Conservation (phyloP, 176 grass and related monocot species). For the Rhynchospora breviuscula region DNA sequence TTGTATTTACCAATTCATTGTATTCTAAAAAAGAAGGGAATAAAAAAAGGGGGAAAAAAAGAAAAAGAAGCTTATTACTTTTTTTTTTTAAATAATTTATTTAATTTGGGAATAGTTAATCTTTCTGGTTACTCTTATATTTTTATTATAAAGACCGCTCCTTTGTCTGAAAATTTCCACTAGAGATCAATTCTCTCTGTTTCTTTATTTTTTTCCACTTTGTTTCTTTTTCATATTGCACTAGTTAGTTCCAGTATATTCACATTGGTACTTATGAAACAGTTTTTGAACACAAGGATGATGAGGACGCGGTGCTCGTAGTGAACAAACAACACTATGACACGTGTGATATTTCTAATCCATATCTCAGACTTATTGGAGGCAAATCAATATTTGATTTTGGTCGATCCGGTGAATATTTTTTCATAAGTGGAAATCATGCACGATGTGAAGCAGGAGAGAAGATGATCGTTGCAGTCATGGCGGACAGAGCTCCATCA, state of each 20-base stretch:
- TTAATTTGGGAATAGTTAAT: background rate
- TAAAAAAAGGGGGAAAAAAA: background rate
- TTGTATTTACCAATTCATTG: background rate
- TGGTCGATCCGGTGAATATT: conserved; percentile 22
- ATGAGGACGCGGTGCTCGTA: conserved; percentile 30
- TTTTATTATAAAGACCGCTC: background rate
- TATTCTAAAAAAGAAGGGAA: background rate
- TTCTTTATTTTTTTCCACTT: background rate
- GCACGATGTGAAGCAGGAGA: conserved; percentile 32
- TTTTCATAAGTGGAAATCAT: conserved; percentile 38
- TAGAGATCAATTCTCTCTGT: background rate
- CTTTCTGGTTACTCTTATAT: background rate
- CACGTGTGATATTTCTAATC: conserved; percentile 27
- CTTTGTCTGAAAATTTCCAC: background rate
- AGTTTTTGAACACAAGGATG: conserved; percentile 55
- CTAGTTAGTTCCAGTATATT: background rate
- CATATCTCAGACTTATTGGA: conserved; percentile 18
- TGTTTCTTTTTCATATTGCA: background rate
- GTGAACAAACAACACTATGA: conserved; percentile 36
- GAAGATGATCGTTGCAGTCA: conserved; percentile 36
- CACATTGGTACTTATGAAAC: background rate
- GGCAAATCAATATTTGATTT: conserved; percentile 33
- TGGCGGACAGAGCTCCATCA: background rate
- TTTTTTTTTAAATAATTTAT: background rate
- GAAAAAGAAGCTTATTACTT: too few species aligned